Conservation (phyloP, 371 early-diverging fungal species). For the Dentiscutata heterogama region DNA sequence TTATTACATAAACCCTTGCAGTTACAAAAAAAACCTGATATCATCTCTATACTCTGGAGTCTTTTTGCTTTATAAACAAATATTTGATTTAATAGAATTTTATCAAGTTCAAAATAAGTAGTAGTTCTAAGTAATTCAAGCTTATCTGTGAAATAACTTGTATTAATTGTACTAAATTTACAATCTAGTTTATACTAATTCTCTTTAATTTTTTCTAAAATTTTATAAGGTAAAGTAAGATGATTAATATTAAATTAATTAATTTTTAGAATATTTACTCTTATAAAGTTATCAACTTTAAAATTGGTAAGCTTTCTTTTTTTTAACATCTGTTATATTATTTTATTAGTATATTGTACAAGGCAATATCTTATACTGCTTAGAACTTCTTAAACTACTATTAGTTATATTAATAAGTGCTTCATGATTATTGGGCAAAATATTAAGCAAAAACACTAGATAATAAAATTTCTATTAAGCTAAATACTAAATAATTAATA, state of each 20-base stretch:
- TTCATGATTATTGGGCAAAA: too few relatives aligned
- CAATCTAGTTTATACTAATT: not conserved
- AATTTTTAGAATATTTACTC: too few relatives aligned
- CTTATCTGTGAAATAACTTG: not conserved
- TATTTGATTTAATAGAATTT: not conserved
- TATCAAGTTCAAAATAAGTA: not conserved
- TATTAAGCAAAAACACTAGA: too few relatives aligned
- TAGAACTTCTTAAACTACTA: too few relatives aligned
- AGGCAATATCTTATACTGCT: too few relatives aligned
- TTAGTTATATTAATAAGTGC: too few relatives aligned
- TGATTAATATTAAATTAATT: not conserved
- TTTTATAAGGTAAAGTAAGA: not conserved
- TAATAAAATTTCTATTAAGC: too few relatives aligned
- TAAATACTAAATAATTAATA: too few relatives aligned
- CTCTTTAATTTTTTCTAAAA: constrained; percentile 5
- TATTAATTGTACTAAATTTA: not conserved
- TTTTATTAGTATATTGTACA: too few relatives aligned
- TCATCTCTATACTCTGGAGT: not conserved
- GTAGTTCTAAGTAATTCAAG: not conserved
- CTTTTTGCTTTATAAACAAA: not conserved
- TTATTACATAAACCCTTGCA: constrained; percentile 12
- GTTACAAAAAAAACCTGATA: not conserved
- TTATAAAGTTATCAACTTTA: too few relatives aligned
- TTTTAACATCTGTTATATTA: too few relatives aligned
- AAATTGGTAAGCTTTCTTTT: too few relatives aligned